Evolutionary conservation across 805 yeast genomes (phyloP).

Genomic region (Ogataea neopini): DNA sequence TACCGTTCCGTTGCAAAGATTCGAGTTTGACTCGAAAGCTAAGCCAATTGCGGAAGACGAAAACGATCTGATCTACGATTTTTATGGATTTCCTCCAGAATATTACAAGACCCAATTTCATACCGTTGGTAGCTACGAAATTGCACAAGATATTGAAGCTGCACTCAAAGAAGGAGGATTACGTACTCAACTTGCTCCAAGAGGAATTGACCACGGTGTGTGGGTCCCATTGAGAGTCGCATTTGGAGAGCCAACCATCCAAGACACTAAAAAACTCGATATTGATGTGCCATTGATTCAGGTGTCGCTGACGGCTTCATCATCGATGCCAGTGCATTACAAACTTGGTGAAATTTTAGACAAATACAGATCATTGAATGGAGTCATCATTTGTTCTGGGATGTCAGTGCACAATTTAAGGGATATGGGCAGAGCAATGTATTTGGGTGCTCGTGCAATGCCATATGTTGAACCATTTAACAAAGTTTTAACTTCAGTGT

Average conservation of each 20-base stretch:
- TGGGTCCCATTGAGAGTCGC: conserved; percentile 83
- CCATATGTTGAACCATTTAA: conserved; percentile 60
- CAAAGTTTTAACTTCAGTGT: conserved; percentile 35
- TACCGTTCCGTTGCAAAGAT: conserved; percentile 38
- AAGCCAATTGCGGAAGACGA: conserved; percentile 32
- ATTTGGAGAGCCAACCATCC: conserved; percentile 44
- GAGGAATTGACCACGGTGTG: conserved; percentile 82
- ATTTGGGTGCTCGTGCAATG: conserved; percentile 26
- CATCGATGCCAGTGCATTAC: conserved; percentile 45
- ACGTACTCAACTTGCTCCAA: conserved; percentile 41
- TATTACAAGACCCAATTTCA: conserved; percentile 67
- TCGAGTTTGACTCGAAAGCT: conserved; percentile 10
- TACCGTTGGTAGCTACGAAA: conserved; percentile 41
- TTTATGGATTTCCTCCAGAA: conserved; percentile 66
- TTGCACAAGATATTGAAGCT: conserved; percentile 47
- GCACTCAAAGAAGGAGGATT: conserved; percentile 46
- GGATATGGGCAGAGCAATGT: conserved; percentile 44
- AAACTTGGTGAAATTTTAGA: conserved; percentile 58
- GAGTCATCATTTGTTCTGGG: conserved; percentile 65
- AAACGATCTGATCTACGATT: conserved; percentile 69
- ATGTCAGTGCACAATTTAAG: conserved; percentile 77
- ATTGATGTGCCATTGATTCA: conserved; percentile 51
- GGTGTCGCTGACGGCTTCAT: conserved; percentile 46
- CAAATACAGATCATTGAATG: conserved; percentile 52
- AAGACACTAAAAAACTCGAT: conserved; percentile 41